Base-by-base conservation (phyloP, 2,329 filamentous ascomycete species). In the Paraconiothyrium sp. region DNA sequence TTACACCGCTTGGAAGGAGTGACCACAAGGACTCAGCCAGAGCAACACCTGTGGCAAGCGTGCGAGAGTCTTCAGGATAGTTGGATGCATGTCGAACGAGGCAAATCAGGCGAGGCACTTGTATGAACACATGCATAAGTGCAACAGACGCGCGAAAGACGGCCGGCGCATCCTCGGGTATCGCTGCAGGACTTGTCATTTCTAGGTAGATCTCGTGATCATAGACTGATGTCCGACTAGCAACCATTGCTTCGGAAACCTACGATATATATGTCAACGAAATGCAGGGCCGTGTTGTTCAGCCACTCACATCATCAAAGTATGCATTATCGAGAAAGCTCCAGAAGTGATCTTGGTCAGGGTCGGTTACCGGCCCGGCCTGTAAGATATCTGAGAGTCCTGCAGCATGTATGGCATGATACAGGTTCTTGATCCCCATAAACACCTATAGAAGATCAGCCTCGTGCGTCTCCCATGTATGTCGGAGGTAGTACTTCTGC, bases 251-350 rank as follows among this genome's bases (percentile, higher is more conserved):
- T 64, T 76, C 74, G 2, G 71, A 64, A 8, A 75, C 73, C 74
- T 76, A 32, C 6, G 37, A n/a, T 6, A 8, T 3, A 10, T 6
- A 11, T 11, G 46, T 73, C 5, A 72, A 61, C 37, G 30, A 7
- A n/a, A 14, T 27, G 20, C 5, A 4, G 9, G 16, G 7, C 10
- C 16, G 32, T 43, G 27, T 4, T 8, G 37, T 32, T 5, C 43
- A 43, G 39, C 1, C 20, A 66, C 69, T 64, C 54, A 76, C 74
- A 39, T 77, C 74, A n/a, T 77, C 74, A 8, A 72, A 65, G 24
- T 77, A 77, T 2, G 73, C 72, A 46, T 73, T 72, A 24, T 77
- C 72, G n/a, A 77, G 63, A 2, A 76, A 57, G 50, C 68, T 70
- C 69, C 70, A 77, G 49, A 65, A 73, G 49, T 75, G 68, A 22